Evolutionary conservation across 805 yeast species (phyloP).

Genomic region (Metschnikowia reukaufii): DNA sequence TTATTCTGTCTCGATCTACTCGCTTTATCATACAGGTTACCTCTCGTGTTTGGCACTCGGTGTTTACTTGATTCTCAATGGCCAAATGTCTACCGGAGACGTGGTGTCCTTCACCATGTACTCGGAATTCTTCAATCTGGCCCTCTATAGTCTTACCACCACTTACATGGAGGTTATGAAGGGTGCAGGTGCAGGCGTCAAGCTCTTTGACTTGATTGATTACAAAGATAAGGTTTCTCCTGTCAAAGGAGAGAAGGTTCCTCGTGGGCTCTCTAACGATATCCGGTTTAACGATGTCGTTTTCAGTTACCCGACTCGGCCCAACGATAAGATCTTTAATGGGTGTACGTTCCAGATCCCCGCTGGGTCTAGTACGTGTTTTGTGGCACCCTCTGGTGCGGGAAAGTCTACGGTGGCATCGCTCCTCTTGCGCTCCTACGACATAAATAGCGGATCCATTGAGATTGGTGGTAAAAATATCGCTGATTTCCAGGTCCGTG

Average conservation of each 20-base stretch:
- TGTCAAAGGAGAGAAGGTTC: slow-evolving; percentile 32
- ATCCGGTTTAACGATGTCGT: slow-evolving; percentile 40
- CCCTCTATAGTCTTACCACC: slow-evolving; percentile 45
- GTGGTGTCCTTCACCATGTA: slow-evolving; percentile 49
- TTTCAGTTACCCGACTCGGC: slow-evolving; percentile 44
- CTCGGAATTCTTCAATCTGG: slow-evolving; percentile 44
- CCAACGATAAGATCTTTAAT: slow-evolving; percentile 35
- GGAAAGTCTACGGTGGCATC: slow-evolving; percentile 62
- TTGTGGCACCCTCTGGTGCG: slow-evolving; percentile 60
- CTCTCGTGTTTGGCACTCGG: slow-evolving; percentile 45
- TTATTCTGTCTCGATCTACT: slow-evolving; percentile 43
- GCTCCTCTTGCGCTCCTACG: slow-evolving; percentile 52
- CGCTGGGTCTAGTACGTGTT: slow-evolving; percentile 39
- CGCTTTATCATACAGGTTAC: slow-evolving; percentile 44
- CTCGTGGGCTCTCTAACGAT: slow-evolving; percentile 26
- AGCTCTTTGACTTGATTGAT: slow-evolving; percentile 43
- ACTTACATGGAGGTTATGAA: slow-evolving; percentile 48
- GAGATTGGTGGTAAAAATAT: slow-evolving; percentile 54
- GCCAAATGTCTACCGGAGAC: slow-evolving; percentile 48
- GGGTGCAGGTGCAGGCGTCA: slow-evolving; percentile 48
- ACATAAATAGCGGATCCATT: slow-evolving; percentile 49
- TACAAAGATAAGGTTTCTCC: slow-evolving; percentile 37
- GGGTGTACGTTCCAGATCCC: slow-evolving; percentile 39
- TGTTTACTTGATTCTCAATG: slow-evolving; percentile 41
- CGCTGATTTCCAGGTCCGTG: slow-evolving; percentile 46